A percentile compares a stretch with the other conserved stretches of the same genome.
These are phyloP conservation scores for Cryptosporidium viatorum DNA, from an alignment of 169 alveolate species.

Conservation along the genomic window DNA sequence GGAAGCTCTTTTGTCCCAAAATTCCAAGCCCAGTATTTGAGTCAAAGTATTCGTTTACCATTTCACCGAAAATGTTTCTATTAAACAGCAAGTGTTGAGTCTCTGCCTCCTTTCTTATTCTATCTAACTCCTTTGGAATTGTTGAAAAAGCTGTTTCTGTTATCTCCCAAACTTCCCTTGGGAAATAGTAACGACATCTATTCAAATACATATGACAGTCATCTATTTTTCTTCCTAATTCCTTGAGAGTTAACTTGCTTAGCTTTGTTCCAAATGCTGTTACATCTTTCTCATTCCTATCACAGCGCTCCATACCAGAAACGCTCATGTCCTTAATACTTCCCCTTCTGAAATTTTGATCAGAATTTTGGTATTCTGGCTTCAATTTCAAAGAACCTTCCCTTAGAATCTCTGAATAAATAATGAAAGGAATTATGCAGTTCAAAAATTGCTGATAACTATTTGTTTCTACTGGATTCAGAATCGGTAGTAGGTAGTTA, in stretches of 20 bases:
- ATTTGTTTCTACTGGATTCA: constrained; percentile 55
- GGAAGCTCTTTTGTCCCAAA: constrained; percentile 31
- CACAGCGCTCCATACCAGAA: not conserved
- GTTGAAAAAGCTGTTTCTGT: constrained; percentile 70
- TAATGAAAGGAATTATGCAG: constrained; percentile 60
- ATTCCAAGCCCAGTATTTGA: constrained; percentile 26
- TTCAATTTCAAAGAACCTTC: constrained; percentile 20
- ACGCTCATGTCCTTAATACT: not conserved
- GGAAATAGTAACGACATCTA: constrained; percentile 63
- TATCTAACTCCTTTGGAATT: constrained; percentile 69
- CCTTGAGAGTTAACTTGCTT: constrained; percentile 12
- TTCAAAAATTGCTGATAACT: constrained; percentile 53
- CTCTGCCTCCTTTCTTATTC: constrained; percentile 70
- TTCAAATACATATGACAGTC: constrained; percentile 65
- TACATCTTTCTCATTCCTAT: not conserved
- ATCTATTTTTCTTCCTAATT: constrained; percentile 40
- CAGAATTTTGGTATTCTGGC: constrained; percentile 4
- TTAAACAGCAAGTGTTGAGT: constrained; percentile 65
- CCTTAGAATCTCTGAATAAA: constrained; percentile 40
- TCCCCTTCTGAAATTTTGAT: not conserved
- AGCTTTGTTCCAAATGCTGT: not conserved
- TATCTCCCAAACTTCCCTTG: constrained; percentile 67
- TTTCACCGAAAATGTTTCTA: constrained; percentile 66
- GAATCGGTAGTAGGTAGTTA: constrained; percentile 23
- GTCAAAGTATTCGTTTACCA: constrained; percentile 31